These are phyloP conservation scores for Cercospora nicotianae DNA, from an alignment of 2,329 filamentous ascomycete genomes.

Conservation along the genomic window DNA sequence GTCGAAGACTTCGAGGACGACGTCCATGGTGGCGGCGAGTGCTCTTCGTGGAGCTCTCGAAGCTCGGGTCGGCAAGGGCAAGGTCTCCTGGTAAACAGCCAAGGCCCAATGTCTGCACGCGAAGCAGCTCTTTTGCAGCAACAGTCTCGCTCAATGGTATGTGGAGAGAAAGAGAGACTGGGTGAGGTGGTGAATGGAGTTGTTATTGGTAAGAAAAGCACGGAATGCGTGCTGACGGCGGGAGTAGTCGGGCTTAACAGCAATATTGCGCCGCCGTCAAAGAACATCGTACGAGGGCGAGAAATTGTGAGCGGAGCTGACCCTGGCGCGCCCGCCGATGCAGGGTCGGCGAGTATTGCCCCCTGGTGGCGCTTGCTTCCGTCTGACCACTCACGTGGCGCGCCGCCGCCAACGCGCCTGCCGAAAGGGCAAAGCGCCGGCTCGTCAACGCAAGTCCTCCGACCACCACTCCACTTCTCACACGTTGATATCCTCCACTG, in stretches of 20 bases:
- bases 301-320: conserved; percentile 9
- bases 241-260: conserved; percentile 8
- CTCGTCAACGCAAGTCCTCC: background rate
- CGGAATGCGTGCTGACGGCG: conserved; percentile 3
- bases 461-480: conserved; percentile 17
- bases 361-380: background rate
- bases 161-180: background rate
- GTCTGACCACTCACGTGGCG: conserved; percentile 2
- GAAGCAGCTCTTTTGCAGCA: background rate
- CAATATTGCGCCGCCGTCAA: background rate
- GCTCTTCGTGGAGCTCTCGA: conserved; percentile 2
- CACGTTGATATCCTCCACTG: background rate
- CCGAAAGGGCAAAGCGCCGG: background rate
- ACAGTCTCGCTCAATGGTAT: background rate
- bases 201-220: background rate
- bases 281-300: conserved; percentile 11
- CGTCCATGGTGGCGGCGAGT: conserved; percentile 68
- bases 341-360: background rate
- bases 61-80: conserved; percentile 10
- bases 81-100: conserved; percentile 1
- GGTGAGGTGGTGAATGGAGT: background rate
- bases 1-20: conserved; percentile 83
- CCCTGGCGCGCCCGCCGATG: background rate
- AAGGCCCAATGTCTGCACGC: background rate
- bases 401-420: background rate